Evolutionary conservation across 2,329 filamentous ascomycete species (phyloP), one percentile per base, ranked within the genome.

Genomic region (Bipolaris gigantea): DNA sequence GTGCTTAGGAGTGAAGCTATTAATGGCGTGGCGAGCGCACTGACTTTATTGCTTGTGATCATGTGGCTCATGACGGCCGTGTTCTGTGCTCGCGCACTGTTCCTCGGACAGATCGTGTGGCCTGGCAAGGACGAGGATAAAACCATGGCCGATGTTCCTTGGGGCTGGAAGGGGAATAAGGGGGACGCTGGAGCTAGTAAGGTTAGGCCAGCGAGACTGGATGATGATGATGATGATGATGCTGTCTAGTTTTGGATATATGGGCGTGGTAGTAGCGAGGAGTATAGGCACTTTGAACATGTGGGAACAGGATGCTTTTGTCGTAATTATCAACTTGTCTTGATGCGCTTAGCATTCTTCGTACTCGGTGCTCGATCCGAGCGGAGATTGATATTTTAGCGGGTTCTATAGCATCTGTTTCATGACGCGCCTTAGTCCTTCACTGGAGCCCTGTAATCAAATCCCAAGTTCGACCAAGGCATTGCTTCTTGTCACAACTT

Each of bases 51-150:
- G 13, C 67, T 87, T 48, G 76, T 86, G 6, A 67, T 74, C 13
- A 79, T 82, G 66, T 88, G 83, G 80, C 44, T 84, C 1, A 76
- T 84, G 0, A 79, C 83, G 21, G 75, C 80, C 9, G 69, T 74
- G 18, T 75, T 76, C 38, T 79, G 84, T 62, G 64, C 82, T 2
- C 72, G 76, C 21, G 84, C 83, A 2, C 74, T 86, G 4, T 70
- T 76, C 54, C 73, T 69, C 10, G 74, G 79, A 48, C 76, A 83
- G 46, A 80, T 87, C 39, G 73, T 85, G 60, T 85, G 78, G 68
- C 81, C 81, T 2, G 83, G 83, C 1, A 71, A 66, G 38, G 71
- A 73, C 45, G 71, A 73, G 32, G 71, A 73, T 41, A 71, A 65
- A 49, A 63, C 56, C 0, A 70, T 71, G 66, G 53, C 62, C 32